phyloP scores from a whole-genome alignment of 164 flowering plant genomes.

The Vitis amurensis region DNA sequence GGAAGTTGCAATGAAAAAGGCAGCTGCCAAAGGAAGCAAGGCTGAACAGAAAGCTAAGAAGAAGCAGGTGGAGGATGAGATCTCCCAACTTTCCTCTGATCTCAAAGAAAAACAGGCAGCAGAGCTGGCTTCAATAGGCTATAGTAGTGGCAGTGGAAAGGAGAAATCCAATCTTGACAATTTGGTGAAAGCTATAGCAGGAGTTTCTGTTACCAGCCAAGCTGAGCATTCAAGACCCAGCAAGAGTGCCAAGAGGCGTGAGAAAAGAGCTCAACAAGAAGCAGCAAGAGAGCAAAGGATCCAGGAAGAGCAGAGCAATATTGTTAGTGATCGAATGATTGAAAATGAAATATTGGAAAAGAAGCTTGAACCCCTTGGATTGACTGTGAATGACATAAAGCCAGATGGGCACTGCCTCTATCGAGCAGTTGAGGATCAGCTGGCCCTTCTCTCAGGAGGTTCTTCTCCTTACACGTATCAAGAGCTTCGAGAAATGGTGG shows the following conservation, averaged over 20 bases:
- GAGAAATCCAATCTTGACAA: constrained; percentile 52
- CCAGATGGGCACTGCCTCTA: constrained; percentile 96
- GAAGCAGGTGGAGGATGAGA: constrained; percentile 92
- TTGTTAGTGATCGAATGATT: constrained; percentile 65
- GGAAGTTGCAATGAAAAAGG: constrained; percentile 71
- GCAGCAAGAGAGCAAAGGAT: constrained; percentile 89
- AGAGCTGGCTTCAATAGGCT: constrained; percentile 84
- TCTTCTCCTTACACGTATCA: constrained; percentile 62
- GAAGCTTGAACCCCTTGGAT: constrained; percentile 77
- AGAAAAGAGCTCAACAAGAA: constrained; percentile 88
- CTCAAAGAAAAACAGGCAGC: constrained; percentile 77
- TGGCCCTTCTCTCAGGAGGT: constrained; percentile 57
- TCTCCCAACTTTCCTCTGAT: constrained; percentile 60
- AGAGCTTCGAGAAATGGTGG: constrained; percentile 77
- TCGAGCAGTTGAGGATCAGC: constrained; percentile 71
- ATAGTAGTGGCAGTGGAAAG: constrained; percentile 32
- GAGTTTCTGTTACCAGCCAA: constrained; percentile 56
- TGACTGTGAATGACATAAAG: constrained; percentile 74
- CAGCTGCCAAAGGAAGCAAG: constrained; percentile 96
- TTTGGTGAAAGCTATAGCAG: constrained; percentile 83
- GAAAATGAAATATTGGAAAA: constrained; percentile 66
- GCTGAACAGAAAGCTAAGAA: constrained; percentile 96
- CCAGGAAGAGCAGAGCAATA: constrained; percentile 76
- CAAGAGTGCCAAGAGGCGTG: constrained; percentile 70
- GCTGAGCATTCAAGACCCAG: constrained; percentile 65